phyloP scores from a whole-genome alignment of 129 eudicot species.

The Cynara cardunculus region DNA sequence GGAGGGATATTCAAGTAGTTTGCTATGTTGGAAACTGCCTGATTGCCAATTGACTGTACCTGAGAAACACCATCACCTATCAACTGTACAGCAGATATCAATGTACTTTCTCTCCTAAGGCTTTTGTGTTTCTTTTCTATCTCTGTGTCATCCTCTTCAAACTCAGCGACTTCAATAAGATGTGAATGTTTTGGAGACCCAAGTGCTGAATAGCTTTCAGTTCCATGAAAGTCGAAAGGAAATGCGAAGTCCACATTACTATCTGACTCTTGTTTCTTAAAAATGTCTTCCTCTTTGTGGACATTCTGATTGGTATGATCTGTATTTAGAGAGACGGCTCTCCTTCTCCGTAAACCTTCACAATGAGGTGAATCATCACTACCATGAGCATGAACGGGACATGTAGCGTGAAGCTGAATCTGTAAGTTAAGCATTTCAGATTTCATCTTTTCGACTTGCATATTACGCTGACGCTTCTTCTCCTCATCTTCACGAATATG shows the following conservation, averaged over 20 bases:
- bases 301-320: constrained; percentile 30
- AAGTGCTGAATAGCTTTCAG: constrained; percentile 47
- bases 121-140: constrained; percentile 39
- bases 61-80: constrained; percentile 96
- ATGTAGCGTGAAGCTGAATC: constrained; percentile 69
- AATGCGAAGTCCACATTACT: constrained; percentile 29
- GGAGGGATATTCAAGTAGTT: constrained; percentile 70
- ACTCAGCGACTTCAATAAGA: constrained; percentile 62
- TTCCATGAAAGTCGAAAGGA: constrained; percentile 41
- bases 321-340: constrained; percentile 38
- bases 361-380: constrained; percentile 51
- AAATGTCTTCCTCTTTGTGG: constrained; percentile 37
- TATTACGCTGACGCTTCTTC: constrained; percentile 79
- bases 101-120: constrained; percentile 50
- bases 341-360: constrained; percentile 75
- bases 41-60: constrained; percentile 85
- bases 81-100: constrained; percentile 84
- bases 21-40: constrained; percentile 78
- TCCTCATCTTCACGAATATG: constrained; percentile 88
- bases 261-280: constrained; percentile 36
- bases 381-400: constrained; percentile 36
- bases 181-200: constrained; percentile 44
- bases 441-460: constrained; percentile 99
- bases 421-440: constrained; percentile 94
- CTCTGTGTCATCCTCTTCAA: constrained; percentile 49